Evolutionary conservation across 371 early-diverging fungal species (phyloP), one percentile per base, ranked within the genome.

Genomic region (Blakeslea trispora): DNA sequence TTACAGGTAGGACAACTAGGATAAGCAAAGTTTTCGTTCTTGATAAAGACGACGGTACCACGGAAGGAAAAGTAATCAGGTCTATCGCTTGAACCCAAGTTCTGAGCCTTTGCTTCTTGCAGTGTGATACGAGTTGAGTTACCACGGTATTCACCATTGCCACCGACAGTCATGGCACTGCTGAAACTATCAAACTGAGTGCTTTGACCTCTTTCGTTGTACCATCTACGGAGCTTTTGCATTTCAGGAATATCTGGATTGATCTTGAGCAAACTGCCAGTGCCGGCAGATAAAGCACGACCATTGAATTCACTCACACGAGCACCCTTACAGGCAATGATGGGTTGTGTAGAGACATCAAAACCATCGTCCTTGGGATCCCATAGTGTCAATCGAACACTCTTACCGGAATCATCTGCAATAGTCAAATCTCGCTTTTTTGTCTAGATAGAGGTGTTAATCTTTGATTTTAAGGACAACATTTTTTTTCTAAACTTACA

Each of bases 1-100:
- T 82, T 89, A 71, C 98, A 98, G 17, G 75, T 82, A n/a, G 91
- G 93, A 74, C 97, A 98, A 3, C 90, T 89, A 31, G 98, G 89
- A 71, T 97, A 99, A 50, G 77, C 79, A 35, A 82, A 44, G 55
- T 69, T 87, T 28, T 90, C 90, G 44, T 61, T 58, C 43, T 80
- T 79, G 60, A 92, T 79, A 53, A 69, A 89, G 17, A 70, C 72
- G 17, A 95, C 72, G 4, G 87, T 83, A 15, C 77, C 94, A 45
- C 81, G 81, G 23, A 83, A 59, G 11, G 59, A 69, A 63, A 93
- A 90, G 68, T 79, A 91, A 50, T 91, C 94, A 23, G 87, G 64
- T 77, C 87, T 64, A 34, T 53, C 69, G 22, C 57, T 68, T 65
- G 64, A 14, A 11, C 94, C 94, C 34, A 93, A 63, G 17, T 76